Conservation (phyloP, 345 rosid species). For the Eucalyptus marginata region DNA sequence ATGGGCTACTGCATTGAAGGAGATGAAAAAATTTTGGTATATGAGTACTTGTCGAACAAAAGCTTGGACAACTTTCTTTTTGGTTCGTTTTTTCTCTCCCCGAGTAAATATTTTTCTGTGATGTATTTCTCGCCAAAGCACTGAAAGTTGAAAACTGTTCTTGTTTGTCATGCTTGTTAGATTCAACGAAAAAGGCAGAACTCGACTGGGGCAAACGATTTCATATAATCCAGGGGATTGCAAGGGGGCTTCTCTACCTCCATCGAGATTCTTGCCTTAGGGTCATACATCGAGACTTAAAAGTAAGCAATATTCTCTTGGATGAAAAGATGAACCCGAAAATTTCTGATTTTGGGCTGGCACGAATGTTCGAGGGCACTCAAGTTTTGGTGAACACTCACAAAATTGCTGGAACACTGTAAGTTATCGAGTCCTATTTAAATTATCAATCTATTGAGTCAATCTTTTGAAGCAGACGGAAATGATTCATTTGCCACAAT, state of each 20-base stretch:
- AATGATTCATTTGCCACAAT: neutral
- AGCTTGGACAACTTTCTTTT: neutral
- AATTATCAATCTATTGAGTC: neutral
- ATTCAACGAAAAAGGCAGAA: neutral
- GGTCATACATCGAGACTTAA: constrained; percentile 25
- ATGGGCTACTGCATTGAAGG: constrained; percentile 46
- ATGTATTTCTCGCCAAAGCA: neutral
- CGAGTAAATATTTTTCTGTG: neutral
- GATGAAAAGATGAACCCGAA: constrained; percentile 17
- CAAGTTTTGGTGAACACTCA: neutral
- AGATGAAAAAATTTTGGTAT: constrained; percentile 42
- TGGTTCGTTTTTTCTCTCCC: neutral
- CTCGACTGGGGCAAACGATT: constrained; percentile 18
- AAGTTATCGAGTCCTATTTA: neutral
- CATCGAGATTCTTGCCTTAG: constrained; percentile 20
- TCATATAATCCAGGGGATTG: constrained; percentile 15
- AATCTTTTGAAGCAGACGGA: neutral
- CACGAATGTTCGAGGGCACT: constrained; percentile 5
- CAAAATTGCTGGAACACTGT: constrained; percentile 13
- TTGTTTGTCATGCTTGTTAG: neutral
- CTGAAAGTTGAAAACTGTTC: neutral
- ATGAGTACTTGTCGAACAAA: constrained; percentile 17
- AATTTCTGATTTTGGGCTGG: constrained; percentile 28
- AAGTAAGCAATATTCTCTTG: constrained; percentile 12
- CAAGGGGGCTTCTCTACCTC: constrained; percentile 23